Evolutionary conservation across 345 rosid genomes (phyloP).

Genomic region (Pugionium cornutum): DNA sequence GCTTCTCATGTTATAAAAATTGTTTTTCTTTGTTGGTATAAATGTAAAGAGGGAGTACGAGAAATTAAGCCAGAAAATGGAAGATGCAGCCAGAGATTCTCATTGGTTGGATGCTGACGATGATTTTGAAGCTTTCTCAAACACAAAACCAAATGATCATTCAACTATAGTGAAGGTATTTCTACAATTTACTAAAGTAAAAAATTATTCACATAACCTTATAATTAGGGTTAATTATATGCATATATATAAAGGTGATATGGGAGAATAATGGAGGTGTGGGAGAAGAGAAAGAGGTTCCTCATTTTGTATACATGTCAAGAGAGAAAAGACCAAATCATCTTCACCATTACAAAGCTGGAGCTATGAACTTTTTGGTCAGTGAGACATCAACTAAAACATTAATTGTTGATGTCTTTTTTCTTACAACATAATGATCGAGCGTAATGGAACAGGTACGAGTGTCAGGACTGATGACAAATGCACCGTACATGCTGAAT

Average conservation of each 20-base stretch:
- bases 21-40: not conserved
- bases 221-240: not conserved
- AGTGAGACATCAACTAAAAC: not conserved
- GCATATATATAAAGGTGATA: constrained; percentile 46
- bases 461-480: not conserved
- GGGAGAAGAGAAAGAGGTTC: constrained; percentile 45
- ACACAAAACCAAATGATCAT: constrained; percentile 47
- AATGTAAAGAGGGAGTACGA: constrained; percentile 51
- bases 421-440: too few relatives aligned
- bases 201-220: not conserved
- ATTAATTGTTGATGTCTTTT: too few relatives aligned
- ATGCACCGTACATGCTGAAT: constrained; percentile 50
- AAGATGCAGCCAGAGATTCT: constrained; percentile 37
- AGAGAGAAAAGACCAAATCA: constrained; percentile 62
- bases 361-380: constrained; percentile 76
- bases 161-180: constrained; percentile 61
- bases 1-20: not conserved
- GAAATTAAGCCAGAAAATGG: constrained; percentile 46
- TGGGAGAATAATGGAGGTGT: constrained; percentile 48
- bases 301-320: constrained; percentile 62
- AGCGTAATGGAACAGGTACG: not conserved
- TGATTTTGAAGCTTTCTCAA: constrained; percentile 49
- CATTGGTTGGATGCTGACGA: constrained; percentile 29
- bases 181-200: not conserved
- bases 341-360: constrained; percentile 66